phyloP scores from a whole-genome alignment of 2,329 filamentous ascomycete species.

The Fusarium hainanense region DNA sequence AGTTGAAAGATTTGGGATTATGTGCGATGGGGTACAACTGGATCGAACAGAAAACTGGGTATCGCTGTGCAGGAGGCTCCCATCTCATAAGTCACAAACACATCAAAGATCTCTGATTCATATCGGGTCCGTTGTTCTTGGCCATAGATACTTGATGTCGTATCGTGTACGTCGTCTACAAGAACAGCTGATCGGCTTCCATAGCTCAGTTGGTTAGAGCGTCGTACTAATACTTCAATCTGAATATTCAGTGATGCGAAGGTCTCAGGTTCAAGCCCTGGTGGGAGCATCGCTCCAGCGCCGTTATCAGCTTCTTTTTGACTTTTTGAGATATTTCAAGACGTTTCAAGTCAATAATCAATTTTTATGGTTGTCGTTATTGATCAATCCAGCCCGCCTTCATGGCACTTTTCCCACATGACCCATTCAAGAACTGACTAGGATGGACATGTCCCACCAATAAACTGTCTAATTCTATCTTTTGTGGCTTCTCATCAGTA shows the following conservation, averaged over 20 bases:
- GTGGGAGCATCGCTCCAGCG: not conserved
- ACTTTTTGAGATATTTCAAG: too few species aligned
- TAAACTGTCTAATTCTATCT: too few species aligned
- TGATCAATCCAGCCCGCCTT: too few species aligned
- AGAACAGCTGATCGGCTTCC: not conserved
- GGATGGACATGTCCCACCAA: too few species aligned
- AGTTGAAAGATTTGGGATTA: not conserved
- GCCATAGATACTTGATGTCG: accelerated
- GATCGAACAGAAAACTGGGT: not conserved
- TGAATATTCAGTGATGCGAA: not conserved
- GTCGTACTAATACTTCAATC: not conserved
- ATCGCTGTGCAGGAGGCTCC: not conserved
- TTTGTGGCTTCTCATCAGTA: too few species aligned
- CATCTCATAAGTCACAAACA: not conserved
- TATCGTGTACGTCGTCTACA: not conserved
- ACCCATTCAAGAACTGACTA: too few species aligned
- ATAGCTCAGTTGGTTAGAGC: not conserved
- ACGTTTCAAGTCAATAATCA: too few species aligned
- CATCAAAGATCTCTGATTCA: not conserved
- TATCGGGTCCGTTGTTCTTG: too few species aligned
- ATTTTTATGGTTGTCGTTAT: too few species aligned
- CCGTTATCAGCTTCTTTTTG: not conserved
- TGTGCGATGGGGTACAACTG: not conserved
- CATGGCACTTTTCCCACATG: too few species aligned
- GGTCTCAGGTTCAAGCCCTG: not conserved